These are phyloP conservation scores for Dryas drummondii DNA, from an alignment of 306 rosid genomes.

Conservation along the genomic window DNA sequence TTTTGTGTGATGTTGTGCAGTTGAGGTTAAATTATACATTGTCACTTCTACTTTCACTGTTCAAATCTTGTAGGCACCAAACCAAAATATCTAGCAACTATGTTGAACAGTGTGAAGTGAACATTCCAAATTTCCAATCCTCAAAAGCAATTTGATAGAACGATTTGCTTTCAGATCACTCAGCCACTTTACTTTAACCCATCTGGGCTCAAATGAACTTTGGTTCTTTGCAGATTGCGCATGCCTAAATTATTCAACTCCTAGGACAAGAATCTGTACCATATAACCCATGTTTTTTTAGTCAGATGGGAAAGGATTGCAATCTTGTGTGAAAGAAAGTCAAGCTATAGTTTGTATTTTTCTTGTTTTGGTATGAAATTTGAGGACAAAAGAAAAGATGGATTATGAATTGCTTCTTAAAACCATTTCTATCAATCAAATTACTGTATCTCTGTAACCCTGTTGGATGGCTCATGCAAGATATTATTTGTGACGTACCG, in stretches of 20 bases:
- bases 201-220: neutral
- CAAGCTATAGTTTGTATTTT: neutral
- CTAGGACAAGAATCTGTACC: neutral
- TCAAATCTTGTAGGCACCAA: slow-evolving; percentile 11
- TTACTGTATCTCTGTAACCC: no score
- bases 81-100: neutral
- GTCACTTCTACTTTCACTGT: neutral
- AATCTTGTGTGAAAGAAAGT: slow-evolving; percentile 3
- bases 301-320: neutral
- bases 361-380: neutral
- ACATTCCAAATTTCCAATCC: slow-evolving; percentile 27
- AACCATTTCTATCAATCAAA: no score
- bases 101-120: slow-evolving; percentile 3
- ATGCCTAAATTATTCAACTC: neutral
- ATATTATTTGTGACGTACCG: neutral
- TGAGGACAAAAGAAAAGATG: neutral
- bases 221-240: neutral
- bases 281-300: neutral
- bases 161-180: slow-evolving; percentile 14
- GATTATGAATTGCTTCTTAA: neutral
- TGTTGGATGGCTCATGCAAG: neutral
- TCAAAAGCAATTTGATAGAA: slow-evolving; percentile 18
- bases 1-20: neutral
- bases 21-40: neutral
- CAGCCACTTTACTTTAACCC: neutral